Percentiles rank a stretch among this genome's conserved stretches.
phyloP scores from a whole-genome alignment of 2,329 filamentous ascomycete species.

The Bipolaris cookei region DNA sequence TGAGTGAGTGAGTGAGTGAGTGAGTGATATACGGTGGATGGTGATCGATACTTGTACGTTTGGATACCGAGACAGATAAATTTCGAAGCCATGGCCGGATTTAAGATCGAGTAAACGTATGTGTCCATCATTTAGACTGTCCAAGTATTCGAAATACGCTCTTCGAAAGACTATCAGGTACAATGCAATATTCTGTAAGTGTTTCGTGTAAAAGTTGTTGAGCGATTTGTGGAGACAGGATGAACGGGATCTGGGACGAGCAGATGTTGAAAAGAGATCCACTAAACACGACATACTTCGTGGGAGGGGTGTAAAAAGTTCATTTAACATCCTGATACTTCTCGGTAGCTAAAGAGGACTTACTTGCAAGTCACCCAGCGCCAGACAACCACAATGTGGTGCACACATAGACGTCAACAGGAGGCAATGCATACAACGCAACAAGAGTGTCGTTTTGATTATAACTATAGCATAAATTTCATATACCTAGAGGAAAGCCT shows the following conservation, averaged over 20 bases:
- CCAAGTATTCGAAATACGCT: neutral
- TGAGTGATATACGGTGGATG: neutral
- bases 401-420: neutral
- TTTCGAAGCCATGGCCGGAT: neutral
- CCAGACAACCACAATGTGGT: neutral
- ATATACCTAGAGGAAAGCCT: neutral
- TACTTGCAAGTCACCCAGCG: neutral
- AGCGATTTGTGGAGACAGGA: neutral
- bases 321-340: no score
- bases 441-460: constrained; percentile 5
- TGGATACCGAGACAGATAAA: neutral
- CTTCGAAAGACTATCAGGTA: neutral
- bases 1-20: neutral
- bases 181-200: neutral
- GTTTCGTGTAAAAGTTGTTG: neutral
- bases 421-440: neutral
- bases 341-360: no score
- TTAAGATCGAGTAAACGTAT: constrained; percentile 6
- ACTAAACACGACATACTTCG: neutral
- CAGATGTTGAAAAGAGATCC: neutral
- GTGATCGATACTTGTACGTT: neutral
- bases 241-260: neutral
- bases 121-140: neutral
- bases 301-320: no score
- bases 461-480: constrained; percentile 9